Base-by-base conservation (phyloP, 805 yeast species). In the Candida wancherniae region DNA sequence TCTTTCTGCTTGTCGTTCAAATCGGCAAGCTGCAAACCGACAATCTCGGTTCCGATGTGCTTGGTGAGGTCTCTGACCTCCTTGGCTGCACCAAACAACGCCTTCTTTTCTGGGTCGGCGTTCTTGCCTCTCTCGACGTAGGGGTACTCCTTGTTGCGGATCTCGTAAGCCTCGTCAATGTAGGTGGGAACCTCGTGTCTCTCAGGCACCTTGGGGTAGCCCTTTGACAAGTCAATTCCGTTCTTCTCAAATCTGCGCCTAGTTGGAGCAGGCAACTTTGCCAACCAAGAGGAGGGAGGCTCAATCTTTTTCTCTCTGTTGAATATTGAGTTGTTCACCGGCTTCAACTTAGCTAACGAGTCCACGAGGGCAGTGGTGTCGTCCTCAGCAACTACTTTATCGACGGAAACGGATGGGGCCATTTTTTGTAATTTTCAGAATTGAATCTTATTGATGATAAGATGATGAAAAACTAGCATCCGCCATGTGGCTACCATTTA, bases 71-170 rank as follows among this genome's bases (percentile, higher is more conserved):
- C 23, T 18, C 20, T 49, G n/a, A 54, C 59, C 29, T 50, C 54
- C 29, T 43, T 53, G 17, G 59, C 58, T 11, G 59, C 59, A 11
- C 56, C 54, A 15, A 54, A 49, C 38, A 54, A 43, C 3, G 59
- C 58, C 38, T 48, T 50, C 42, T 53, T 54, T 20, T 53, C 54
- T 2, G 57, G 57, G 33, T 54, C 59, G 18, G 59, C 59, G 19
- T 44, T 44, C 33, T 40, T 39, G 9, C 52, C 59, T 19, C 59
- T 36, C 24, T 54, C 59, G 11, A 49, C 36, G 31, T 47, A 54
- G 3, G 53, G 51, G 33, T 28, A 39, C 26, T 44, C 56, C 26
- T 44, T 44, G 43, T 47, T 41, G 25, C 59, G 40, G 31, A 54
- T 39, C 17, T 25, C 36, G 19, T 16, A 39, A 6, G 53, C 59